Percentiles rank a stretch among this genome's conserved stretches.
phyloP scores from a whole-genome alignment of 768 basidiomycete genomes.

The Ramaria sp. region DNA sequence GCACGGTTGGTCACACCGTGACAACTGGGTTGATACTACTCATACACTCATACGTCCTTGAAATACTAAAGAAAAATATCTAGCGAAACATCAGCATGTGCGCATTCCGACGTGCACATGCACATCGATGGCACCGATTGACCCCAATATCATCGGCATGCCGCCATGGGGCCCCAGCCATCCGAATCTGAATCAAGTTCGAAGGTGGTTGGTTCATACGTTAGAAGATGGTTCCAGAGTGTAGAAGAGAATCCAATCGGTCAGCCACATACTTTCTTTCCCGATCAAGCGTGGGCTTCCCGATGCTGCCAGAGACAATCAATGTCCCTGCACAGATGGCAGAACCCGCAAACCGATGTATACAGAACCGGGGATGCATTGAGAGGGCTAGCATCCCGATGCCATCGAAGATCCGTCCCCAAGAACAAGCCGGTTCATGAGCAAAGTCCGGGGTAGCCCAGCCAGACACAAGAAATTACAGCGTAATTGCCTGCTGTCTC shows the following conservation, averaged over 20 bases:
- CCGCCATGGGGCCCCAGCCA: slow-evolving; percentile 58
- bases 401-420: slow-evolving; percentile 52
- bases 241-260: neutral
- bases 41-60: no score
- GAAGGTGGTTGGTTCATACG: neutral
- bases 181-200: slow-evolving; percentile 26
- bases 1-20: neutral
- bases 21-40: no score
- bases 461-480: slow-evolving; percentile 26
- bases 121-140: slow-evolving; percentile 16
- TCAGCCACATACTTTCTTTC: slow-evolving; percentile 23
- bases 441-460: neutral
- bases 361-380: slow-evolving; percentile 47
- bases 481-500: slow-evolving; percentile 52
- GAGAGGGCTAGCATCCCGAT: slow-evolving; percentile 54
- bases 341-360: slow-evolving; percentile 55
- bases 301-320: slow-evolving; percentile 57
- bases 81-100: neutral
- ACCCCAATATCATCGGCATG: slow-evolving; percentile 58
- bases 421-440: neutral
- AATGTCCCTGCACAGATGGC: slow-evolving; percentile 52
- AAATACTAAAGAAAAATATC: neutral
- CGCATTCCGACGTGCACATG: no score
- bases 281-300: slow-evolving; percentile 38
- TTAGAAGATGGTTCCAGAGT: neutral